Evolutionary conservation across 2,329 filamentous ascomycete species (phyloP).

Genomic region (Elsinoe necatrix): DNA sequence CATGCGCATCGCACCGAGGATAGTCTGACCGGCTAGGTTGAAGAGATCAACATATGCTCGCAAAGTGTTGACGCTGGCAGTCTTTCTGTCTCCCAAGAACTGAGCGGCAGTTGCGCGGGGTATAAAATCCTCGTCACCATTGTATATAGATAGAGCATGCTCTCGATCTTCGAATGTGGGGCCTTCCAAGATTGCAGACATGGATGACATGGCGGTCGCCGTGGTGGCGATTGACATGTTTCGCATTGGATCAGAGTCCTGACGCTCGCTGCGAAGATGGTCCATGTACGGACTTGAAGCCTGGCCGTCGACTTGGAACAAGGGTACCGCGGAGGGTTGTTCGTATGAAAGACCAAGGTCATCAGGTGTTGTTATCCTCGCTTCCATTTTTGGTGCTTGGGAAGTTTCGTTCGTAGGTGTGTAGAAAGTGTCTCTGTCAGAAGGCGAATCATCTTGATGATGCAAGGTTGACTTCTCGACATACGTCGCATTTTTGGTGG

Average conservation of each 20-base stretch:
- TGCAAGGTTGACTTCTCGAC: neutral
- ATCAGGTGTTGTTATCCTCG: slow-evolving; percentile 41
- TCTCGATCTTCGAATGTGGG: slow-evolving; percentile 60
- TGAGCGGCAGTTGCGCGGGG: slow-evolving; percentile 71
- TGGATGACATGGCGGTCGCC: slow-evolving; percentile 15
- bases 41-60: slow-evolving; percentile 88
- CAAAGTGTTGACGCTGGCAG: slow-evolving; percentile 46
- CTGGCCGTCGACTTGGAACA: slow-evolving; percentile 42
- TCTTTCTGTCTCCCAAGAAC: slow-evolving; percentile 69
- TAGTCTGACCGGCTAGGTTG: slow-evolving; percentile 73
- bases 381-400: slow-evolving; percentile 37
- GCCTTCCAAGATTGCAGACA: slow-evolving; percentile 28
- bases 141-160: slow-evolving; percentile 74
- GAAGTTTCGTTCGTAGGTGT: slow-evolving; percentile 19
- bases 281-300: slow-evolving; percentile 25
- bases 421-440: slow-evolving; percentile 10
- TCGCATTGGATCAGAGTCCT: neutral
- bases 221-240: slow-evolving; percentile 15
- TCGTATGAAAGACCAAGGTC: slow-evolving; percentile 22
- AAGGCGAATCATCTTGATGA: neutral
- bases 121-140: slow-evolving; percentile 74
- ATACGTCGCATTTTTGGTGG: neutral
- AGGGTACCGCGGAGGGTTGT: slow-evolving; percentile 29
- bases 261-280: neutral
- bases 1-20: slow-evolving; percentile 67